Conservation (phyloP, 371 early-diverging fungal species). For the Zopfochytrium polystomum region DNA sequence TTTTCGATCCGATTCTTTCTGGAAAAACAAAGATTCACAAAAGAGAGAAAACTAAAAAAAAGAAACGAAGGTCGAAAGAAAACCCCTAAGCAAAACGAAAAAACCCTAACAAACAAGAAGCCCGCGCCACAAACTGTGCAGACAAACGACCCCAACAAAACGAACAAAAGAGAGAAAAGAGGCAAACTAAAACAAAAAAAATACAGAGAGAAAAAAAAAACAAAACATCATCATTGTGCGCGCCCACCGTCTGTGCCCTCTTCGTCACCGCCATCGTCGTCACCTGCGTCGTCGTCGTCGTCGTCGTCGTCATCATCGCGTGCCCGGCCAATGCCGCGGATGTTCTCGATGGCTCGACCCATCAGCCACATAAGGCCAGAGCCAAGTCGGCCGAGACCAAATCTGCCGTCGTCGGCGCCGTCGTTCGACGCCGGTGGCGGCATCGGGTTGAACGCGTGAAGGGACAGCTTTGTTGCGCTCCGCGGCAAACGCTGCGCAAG, state of each 20-base stretch:
- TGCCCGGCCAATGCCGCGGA: conserved; percentile 9
- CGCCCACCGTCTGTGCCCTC: too few species aligned
- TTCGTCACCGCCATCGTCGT: background rate
- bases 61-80: background rate
- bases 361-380: conserved; percentile 8
- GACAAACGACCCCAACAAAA: too few species aligned
- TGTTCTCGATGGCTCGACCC: too few species aligned
- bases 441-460: conserved; percentile 29
- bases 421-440: conserved; percentile 11
- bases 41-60: background rate
- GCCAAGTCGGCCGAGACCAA: conserved; percentile 1
- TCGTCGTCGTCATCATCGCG: conserved; percentile 9
- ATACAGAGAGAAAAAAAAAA: background rate
- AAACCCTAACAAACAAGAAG: too few species aligned
- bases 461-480: conserved; percentile 2
- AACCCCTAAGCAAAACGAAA: too few species aligned
- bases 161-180: too few species aligned
- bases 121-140: too few species aligned
- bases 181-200: too few species aligned
- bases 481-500: conserved; percentile 14
- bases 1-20: too few species aligned
- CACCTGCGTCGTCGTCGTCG: background rate
- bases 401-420: conserved; percentile 6
- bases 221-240: background rate
- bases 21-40: too few species aligned